Evolutionary conservation across 1,139 yeast genomes (phyloP).

Genomic region (Nakaseomyces sp.): DNA sequence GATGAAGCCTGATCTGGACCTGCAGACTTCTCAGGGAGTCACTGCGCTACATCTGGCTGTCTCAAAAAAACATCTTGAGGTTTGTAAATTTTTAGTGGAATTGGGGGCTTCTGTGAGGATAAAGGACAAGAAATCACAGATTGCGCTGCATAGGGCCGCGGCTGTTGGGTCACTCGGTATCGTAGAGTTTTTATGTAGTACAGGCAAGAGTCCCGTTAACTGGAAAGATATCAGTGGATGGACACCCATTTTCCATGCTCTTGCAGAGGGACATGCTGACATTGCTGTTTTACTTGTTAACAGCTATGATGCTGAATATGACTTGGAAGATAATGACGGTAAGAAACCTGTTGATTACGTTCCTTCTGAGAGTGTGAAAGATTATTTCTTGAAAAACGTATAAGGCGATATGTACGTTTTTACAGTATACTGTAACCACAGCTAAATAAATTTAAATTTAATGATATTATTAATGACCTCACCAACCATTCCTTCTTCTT

Average conservation of each 20-base stretch:
- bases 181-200: slow-evolving; percentile 35
- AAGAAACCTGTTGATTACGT: slow-evolving; percentile 53
- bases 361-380: slow-evolving; percentile 49
- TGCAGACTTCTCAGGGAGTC: slow-evolving; percentile 54
- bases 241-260: slow-evolving; percentile 84
- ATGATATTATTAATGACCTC: not conserved
- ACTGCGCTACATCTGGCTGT: slow-evolving; percentile 73
- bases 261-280: slow-evolving; percentile 87
- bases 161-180: slow-evolving; percentile 59
- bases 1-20: slow-evolving; percentile 41
- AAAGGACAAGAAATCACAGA: slow-evolving; percentile 58
- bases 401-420: not conserved
- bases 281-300: slow-evolving; percentile 51
- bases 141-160: slow-evolving; percentile 78
- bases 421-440: too few species aligned
- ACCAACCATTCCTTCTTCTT: too few species aligned
- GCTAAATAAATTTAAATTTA: too few species aligned
- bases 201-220: slow-evolving; percentile 54
- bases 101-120: slow-evolving; percentile 49
- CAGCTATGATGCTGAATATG: slow-evolving; percentile 58
- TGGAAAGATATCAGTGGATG: slow-evolving; percentile 64
- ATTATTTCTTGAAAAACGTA: slow-evolving; percentile 32
- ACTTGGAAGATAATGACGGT: slow-evolving; percentile 43
- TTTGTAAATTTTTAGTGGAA: slow-evolving; percentile 45
- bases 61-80: slow-evolving; percentile 51